These are phyloP conservation scores for Paramyrothecium roridum DNA, from an alignment of 2,329 filamentous ascomycete genomes.

Conservation along the genomic window DNA sequence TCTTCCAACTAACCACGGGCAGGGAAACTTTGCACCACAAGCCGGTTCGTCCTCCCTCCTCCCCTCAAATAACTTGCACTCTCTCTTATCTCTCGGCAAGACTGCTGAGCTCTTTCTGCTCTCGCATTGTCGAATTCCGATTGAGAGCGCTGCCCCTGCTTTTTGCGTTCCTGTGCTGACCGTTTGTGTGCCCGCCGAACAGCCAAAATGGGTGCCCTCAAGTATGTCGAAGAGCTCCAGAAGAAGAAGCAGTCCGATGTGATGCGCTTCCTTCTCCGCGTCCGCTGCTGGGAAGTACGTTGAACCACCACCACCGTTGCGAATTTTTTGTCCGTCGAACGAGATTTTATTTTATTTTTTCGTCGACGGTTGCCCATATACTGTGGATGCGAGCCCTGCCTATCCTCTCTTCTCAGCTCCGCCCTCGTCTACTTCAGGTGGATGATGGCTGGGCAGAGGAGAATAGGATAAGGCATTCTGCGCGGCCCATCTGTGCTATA, in stretches of 20 bases:
- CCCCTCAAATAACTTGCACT: neutral
- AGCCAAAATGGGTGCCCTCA: conserved; percentile 97
- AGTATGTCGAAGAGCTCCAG: conserved; percentile 99
- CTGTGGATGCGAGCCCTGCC: conserved; percentile 28
- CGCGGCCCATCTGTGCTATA: conserved; percentile 62
- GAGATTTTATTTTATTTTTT: neutral
- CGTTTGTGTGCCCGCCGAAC: conserved; percentile 12
- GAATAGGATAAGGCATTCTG: conserved; percentile 5
- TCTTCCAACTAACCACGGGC: conserved; percentile 32
- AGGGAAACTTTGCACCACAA: conserved; percentile 30
- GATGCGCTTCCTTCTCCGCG: conserved; percentile 98
- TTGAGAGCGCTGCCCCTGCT: neutral
- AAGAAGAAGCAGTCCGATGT: conserved; percentile 99
- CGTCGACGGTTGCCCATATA: conserved; percentile 9
- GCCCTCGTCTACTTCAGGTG: conserved; percentile 2
- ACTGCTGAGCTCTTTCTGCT: neutral
- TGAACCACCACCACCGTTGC: conserved; percentile 37
- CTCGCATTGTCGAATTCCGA: neutral
- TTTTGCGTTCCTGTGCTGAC: conserved; percentile 17
- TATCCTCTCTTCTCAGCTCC: conserved; percentile 1
- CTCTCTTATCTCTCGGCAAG: neutral
- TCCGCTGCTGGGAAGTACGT: conserved; percentile 99
- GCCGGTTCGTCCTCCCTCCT: conserved; percentile 28
- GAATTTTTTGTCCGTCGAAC: neutral
- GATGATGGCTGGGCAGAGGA: conserved; percentile 6